These are phyloP conservation scores for Aspergillus piperis DNA, from an alignment of 2,329 filamentous ascomycete species.

Conservation along the genomic window DNA sequence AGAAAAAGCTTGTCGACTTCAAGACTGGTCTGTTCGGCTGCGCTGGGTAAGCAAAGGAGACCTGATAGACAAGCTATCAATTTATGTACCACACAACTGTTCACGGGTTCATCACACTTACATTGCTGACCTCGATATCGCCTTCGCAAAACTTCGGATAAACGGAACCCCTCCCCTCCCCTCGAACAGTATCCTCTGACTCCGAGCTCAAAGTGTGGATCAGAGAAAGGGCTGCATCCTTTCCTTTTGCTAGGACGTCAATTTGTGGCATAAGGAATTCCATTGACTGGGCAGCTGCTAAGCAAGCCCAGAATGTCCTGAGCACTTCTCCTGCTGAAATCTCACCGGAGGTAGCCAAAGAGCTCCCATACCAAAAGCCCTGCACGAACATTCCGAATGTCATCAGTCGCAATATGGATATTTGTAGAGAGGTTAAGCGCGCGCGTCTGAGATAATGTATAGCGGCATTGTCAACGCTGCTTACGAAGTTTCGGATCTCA, in stretches of 20 bases:
- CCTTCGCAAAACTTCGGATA: slow-evolving; percentile 57
- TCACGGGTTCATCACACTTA: slow-evolving; percentile 37
- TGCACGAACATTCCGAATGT: slow-evolving; percentile 78
- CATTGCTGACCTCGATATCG: slow-evolving; percentile 68
- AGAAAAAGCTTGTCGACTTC: slow-evolving; percentile 63
- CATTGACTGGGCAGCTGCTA: slow-evolving; percentile 74
- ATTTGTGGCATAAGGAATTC: slow-evolving; percentile 75
- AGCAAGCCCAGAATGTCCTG: slow-evolving; percentile 80
- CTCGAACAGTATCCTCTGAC: slow-evolving; percentile 17
- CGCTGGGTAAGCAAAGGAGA: slow-evolving; percentile 80
- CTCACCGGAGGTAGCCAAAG: slow-evolving; percentile 63
- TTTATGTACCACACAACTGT: neutral
- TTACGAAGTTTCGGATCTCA: slow-evolving; percentile 67
- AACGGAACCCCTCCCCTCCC: slow-evolving; percentile 32
- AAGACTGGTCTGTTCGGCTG: slow-evolving; percentile 64
- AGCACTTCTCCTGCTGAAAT: slow-evolving; percentile 68
- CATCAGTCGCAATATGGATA: slow-evolving; percentile 72
- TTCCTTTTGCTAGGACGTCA: slow-evolving; percentile 76
- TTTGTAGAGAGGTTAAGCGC: slow-evolving; percentile 68
- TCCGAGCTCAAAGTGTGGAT: slow-evolving; percentile 46
- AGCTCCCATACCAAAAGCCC: slow-evolving; percentile 84
- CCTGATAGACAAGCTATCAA: slow-evolving; percentile 48
- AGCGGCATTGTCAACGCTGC: slow-evolving; percentile 60
- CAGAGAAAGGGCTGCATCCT: slow-evolving; percentile 68
- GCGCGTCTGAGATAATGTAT: slow-evolving; percentile 68